Evolutionary conservation across 1,284 basidiomycete species (phyloP), one percentile per base, ranked within the genome.

Genomic region (Schizophyllum commune): DNA sequence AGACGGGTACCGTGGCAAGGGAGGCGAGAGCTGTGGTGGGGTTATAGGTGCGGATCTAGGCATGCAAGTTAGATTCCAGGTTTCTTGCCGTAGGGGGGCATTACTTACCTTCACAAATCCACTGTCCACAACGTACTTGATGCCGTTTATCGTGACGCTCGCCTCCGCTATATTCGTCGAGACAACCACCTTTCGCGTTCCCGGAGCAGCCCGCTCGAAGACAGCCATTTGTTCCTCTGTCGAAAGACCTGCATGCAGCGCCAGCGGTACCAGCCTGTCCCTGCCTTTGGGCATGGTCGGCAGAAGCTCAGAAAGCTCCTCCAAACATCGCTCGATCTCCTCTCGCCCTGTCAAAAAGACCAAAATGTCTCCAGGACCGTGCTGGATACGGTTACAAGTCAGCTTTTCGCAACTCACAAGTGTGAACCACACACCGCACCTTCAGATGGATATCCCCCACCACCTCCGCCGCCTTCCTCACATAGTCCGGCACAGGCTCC

Each of bases 121-220:
- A 60, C 86, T 89, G 69, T 99, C 96, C 4, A 99, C 82, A n/a
- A 99, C 96, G 70, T 89, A 98, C 67, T 89, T 89, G 65, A 99
- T 89, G 0, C 94, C 94, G 57, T 98, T 94, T 62, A 99, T 97
- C 0, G 96, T 99, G 15, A 99, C 91, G 72, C 93, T 96, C 66
- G 88, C 93, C 76, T 99, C 97, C 17, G 97, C 96, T 58, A 98
- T 96, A 71, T 99, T 99, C 0, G 97, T 99, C 1, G 94, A 84
- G 27, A 98, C 83, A 58, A 99, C 88, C 58, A 97, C 87, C 72
- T 99, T 99, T 60, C 97, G 83, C 3, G 81, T 84, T 56, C 90
- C 89, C 39, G 80, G 76, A 19, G 88, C 85, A 17, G 92, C 75
- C 0, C 88, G 83, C 62, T 89, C 83, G 67, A 99, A 98, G 9